Percentiles rank a stretch among this genome's conserved stretches.
These are phyloP conservation scores for Macrotyloma uniflorum DNA, from an alignment of 306 rosid genomes.

Conservation along the genomic window DNA sequence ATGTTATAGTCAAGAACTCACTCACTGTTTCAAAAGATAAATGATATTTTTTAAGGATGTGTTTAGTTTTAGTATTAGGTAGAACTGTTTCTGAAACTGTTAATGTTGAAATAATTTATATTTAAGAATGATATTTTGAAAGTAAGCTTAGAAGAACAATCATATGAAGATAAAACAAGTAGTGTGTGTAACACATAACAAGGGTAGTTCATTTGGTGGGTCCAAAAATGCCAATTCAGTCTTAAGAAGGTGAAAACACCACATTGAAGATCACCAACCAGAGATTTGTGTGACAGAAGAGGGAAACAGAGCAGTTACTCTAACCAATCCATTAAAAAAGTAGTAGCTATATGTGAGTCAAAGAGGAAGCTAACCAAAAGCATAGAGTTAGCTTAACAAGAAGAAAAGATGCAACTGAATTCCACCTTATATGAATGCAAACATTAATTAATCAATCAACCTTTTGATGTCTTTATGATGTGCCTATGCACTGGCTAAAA, in stretches of 20 bases:
- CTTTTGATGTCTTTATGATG: neutral
- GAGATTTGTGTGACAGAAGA: slow-evolving; percentile 29
- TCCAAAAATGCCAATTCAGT: slow-evolving; percentile 14
- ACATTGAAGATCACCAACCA: slow-evolving; percentile 36
- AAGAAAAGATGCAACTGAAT: slow-evolving; percentile 23
- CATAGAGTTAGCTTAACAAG: slow-evolving; percentile 33
- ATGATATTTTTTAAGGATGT: too few relatives aligned
- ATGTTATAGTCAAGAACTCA: too few relatives aligned
- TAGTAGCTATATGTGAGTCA: neutral
- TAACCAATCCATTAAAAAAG: slow-evolving; percentile 28
- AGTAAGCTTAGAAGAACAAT: too few relatives aligned
- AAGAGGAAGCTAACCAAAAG: slow-evolving; percentile 26
- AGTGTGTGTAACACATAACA: neutral
- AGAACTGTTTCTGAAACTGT: too few relatives aligned
- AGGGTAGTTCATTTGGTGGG: slow-evolving; percentile 32
- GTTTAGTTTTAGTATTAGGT: too few relatives aligned
- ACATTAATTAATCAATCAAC: slow-evolving; percentile 28
- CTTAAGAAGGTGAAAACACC: slow-evolving; percentile 28
- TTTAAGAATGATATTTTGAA: too few relatives aligned
- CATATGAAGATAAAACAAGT: neutral
- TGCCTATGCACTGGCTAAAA: neutral
- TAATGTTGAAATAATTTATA: too few relatives aligned
- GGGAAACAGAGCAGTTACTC: neutral
- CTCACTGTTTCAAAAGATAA: too few relatives aligned
- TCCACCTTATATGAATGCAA: neutral